Percentiles rank a stretch among this genome's conserved stretches.
phyloP scores from a whole-genome alignment of 1,284 basidiomycete genomes.

The Ganoderma lucidum region DNA sequence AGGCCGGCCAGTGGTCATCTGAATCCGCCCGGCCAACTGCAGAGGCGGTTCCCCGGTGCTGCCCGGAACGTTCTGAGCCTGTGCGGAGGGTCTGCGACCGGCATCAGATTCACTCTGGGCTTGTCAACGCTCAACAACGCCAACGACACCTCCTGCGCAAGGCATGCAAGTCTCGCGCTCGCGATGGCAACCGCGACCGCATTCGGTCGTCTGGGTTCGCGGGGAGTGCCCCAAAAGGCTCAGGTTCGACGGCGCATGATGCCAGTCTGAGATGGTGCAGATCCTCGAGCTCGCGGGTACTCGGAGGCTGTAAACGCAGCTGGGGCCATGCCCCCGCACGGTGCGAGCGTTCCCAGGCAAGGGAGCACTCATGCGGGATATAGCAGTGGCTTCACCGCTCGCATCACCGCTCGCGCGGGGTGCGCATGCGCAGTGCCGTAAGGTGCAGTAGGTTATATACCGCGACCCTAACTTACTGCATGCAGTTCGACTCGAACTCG shows the following conservation, averaged over 20 bases:
- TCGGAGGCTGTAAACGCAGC: slow-evolving; percentile 2
- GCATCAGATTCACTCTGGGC: neutral
- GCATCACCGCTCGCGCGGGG: neutral
- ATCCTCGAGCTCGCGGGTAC: neutral
- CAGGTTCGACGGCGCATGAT: neutral
- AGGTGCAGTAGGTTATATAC: neutral
- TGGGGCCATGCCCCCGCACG: neutral
- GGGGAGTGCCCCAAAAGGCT: neutral
- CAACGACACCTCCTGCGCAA: neutral
- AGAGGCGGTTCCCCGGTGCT: neutral
- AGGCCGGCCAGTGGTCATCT: neutral
- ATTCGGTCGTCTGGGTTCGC: neutral
- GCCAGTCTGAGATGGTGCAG: neutral
- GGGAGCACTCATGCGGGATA: slow-evolving; percentile 1
- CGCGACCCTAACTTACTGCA: neutral
- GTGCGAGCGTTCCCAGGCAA: slow-evolving; percentile 3
- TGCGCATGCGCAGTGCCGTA: neutral
- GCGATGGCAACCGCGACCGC: neutral
- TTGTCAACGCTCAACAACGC: neutral
- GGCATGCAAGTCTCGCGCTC: neutral
- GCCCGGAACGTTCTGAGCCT: neutral
- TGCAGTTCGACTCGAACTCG: neutral
- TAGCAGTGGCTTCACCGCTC: neutral
- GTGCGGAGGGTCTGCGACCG: neutral
- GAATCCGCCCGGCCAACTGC: neutral